Evolutionary conservation across 225 moss, liverwort and hornwort genomes (phyloP).

Genomic region (Marchantia polymorpha): DNA sequence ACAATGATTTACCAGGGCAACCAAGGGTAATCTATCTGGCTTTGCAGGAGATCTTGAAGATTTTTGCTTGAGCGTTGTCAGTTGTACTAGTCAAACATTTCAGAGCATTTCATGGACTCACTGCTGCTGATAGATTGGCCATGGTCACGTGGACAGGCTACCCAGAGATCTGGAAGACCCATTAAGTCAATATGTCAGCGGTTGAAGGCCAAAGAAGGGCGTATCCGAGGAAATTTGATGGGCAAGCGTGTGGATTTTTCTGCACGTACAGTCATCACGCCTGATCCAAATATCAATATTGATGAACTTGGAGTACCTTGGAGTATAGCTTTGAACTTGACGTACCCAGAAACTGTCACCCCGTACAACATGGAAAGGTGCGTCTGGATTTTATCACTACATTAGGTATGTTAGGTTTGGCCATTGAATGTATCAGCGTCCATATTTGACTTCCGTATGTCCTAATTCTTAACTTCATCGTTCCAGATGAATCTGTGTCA

Average conservation of each 20-base stretch:
- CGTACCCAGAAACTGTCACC: conserved; percentile 97
- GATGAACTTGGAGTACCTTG: conserved; percentile 99
- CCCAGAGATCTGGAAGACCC: conserved; percentile 96
- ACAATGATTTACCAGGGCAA: conserved; percentile 98
- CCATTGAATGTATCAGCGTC: not conserved
- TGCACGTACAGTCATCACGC: conserved; percentile 98
- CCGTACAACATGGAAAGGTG: conserved; percentile 99
- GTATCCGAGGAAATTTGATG: conserved; percentile 98
- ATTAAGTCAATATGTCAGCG: conserved; percentile 98
- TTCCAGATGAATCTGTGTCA: no score
- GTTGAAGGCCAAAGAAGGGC: conserved; percentile 97
- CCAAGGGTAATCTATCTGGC: conserved; percentile 59
- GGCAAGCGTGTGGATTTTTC: conserved; percentile 99
- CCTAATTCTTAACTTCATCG: not conserved
- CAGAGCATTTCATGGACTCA: not conserved
- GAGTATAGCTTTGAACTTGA: conserved; percentile 98
- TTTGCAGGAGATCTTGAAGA: not conserved
- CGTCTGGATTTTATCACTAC: not conserved
- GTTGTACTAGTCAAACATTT: not conserved
- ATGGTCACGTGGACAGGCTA: conserved; percentile 53
- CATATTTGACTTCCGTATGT: not conserved
- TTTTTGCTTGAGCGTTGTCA: conserved; percentile 1
- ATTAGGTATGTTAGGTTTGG: not conserved
- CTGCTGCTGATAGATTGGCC: not conserved
- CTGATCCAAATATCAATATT: conserved; percentile 98